phyloP scores from a whole-genome alignment of 805 yeast genomes.

The Kodamaea lidongshanica region DNA sequence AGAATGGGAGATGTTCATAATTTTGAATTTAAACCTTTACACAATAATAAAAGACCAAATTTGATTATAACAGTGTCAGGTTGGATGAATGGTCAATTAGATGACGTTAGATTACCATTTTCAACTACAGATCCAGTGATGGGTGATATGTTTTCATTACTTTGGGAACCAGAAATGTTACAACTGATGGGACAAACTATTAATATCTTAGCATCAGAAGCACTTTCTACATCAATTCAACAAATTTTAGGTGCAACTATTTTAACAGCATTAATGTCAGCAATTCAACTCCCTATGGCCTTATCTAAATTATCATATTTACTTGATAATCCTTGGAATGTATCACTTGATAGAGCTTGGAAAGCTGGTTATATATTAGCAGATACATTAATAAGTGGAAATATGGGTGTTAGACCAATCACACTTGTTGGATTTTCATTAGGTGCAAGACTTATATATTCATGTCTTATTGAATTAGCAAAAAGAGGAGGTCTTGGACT shows the following conservation, averaged over 20 bases:
- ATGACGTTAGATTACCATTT: slow-evolving; percentile 94
- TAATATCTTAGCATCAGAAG: slow-evolving; percentile 87
- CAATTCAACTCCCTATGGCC: slow-evolving; percentile 88
- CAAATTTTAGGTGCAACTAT: slow-evolving; percentile 92
- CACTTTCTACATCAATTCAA: slow-evolving; percentile 86
- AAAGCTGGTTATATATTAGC: slow-evolving; percentile 88
- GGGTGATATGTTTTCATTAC: slow-evolving; percentile 88
- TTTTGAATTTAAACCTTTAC: slow-evolving; percentile 88
- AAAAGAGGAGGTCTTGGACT: slow-evolving; percentile 81
- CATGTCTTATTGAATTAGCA: slow-evolving; percentile 83
- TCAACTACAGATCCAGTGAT: slow-evolving; percentile 95
- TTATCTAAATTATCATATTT: slow-evolving; percentile 82
- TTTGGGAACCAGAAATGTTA: slow-evolving; percentile 99
- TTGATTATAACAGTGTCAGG: slow-evolving; percentile 87
- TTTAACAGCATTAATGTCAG: slow-evolving; percentile 83
- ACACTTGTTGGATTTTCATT: slow-evolving; percentile 90
- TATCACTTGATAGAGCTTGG: slow-evolving; percentile 96
- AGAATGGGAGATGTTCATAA: slow-evolving; percentile 91
- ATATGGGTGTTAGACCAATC: slow-evolving; percentile 86
- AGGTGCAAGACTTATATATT: slow-evolving; percentile 87
- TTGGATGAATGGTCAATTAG: slow-evolving; percentile 94
- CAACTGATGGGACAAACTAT: slow-evolving; percentile 95
- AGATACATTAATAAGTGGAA: slow-evolving; percentile 80
- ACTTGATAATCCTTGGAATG: slow-evolving; percentile 97
- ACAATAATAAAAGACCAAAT: slow-evolving; percentile 83